phyloP scores from a whole-genome alignment of 2,329 filamentous ascomycete species.

The Calonectria pauciramosa region DNA sequence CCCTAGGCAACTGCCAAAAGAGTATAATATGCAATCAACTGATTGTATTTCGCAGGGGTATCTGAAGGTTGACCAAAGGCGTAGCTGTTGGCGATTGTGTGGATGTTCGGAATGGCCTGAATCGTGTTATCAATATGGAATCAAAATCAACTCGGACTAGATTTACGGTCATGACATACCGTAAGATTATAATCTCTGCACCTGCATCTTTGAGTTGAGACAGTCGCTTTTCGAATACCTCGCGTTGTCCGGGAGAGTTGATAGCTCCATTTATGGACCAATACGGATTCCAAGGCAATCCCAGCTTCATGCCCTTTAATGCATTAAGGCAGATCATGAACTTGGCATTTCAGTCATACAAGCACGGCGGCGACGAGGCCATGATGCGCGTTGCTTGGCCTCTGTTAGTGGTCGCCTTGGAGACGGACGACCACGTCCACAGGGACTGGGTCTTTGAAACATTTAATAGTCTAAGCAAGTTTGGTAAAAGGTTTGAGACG shows the following conservation, averaged over 20 bases:
- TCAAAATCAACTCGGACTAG: not conserved
- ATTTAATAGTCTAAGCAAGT: constrained; percentile 46
- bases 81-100: constrained; percentile 27
- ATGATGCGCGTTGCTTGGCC: constrained; percentile 52
- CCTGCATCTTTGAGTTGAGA: constrained; percentile 14
- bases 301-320: constrained; percentile 22
- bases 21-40: constrained; percentile 29
- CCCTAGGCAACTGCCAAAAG: constrained; percentile 38
- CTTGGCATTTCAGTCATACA: constrained; percentile 50
- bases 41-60: constrained; percentile 18
- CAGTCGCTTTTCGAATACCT: constrained; percentile 1
- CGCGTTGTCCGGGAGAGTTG: constrained; percentile 13
- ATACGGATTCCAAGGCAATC: constrained; percentile 22
- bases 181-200: constrained; percentile 27
- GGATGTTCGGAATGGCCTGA: not conserved
- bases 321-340: constrained; percentile 41
- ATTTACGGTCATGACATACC: not conserved
- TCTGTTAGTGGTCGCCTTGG: constrained; percentile 52
- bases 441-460: constrained; percentile 51
- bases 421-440: constrained; percentile 50
- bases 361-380: constrained; percentile 49
- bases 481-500: constrained; percentile 50
- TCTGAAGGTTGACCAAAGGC: constrained; percentile 29
- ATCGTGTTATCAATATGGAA: not conserved
- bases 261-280: constrained; percentile 22